Evolutionary conservation across 441 rosid genomes (phyloP).

Genomic region (Populus hybrid): DNA sequence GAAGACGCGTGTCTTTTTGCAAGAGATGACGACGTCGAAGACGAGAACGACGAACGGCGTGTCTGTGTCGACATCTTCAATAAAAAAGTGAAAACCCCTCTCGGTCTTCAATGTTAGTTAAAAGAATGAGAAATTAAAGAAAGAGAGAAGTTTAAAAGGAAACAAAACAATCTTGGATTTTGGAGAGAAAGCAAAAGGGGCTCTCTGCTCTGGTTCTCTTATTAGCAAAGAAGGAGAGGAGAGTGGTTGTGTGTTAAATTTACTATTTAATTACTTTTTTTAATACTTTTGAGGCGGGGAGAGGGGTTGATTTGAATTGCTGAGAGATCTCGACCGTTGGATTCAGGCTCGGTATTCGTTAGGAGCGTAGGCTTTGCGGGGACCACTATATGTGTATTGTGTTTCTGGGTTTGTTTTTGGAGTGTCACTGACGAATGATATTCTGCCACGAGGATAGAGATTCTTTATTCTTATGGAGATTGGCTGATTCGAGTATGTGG

Average conservation of each 20-base stretch:
- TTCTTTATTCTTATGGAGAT: background rate
- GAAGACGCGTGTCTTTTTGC: constrained; percentile 60
- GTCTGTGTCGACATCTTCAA: constrained; percentile 49
- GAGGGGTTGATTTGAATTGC: constrained; percentile 36
- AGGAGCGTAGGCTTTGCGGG: constrained; percentile 45
- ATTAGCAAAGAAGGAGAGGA: constrained; percentile 15
- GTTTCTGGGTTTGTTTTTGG: background rate
- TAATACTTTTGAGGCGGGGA: constrained; percentile 35
- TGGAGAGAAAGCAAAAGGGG: background rate
- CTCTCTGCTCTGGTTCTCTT: background rate
- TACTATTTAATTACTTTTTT: constrained; percentile 18
- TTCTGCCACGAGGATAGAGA: constrained; percentile 21
- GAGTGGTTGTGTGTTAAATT: constrained; percentile 8
- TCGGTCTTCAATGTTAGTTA: background rate
- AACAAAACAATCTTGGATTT: background rate
- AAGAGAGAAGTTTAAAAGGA: background rate
- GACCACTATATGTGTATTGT: constrained; percentile 12
- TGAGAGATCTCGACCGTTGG: constrained; percentile 41
- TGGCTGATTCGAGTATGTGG: constrained; percentile 17
- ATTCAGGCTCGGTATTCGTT: constrained; percentile 32
- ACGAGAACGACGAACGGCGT: constrained; percentile 76
- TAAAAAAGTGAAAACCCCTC: background rate
- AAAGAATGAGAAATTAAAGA: background rate
- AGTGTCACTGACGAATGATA: constrained; percentile 15
- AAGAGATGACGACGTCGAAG: constrained; percentile 69